Base-by-base conservation (phyloP, 345 rosid genomes). In the Lepidium didymum region DNA sequence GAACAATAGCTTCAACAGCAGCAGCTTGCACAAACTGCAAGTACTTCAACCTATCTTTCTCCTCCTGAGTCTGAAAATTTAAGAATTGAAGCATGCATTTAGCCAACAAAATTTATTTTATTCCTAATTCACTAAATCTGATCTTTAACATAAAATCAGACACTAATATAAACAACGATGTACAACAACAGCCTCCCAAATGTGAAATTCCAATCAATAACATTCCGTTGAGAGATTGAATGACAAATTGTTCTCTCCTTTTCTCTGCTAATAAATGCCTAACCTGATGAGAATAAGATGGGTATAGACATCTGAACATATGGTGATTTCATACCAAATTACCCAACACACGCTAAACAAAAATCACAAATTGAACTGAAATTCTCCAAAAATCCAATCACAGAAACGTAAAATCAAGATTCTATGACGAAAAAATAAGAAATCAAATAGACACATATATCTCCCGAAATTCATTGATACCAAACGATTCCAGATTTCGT, bases 21-120 rank as follows among this genome's bases (percentile, higher is more conserved):
- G 86, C 90, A 47, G 83, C 91, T 81, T 94, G 99, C 65, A 87
- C 93, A 38, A 86, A 89, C 73, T 84, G 85, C 72, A 91, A 74
- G 34, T 89, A 91, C 79, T 89, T 91, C 68, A 91, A 67, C 78
- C 79, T 84, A 77, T 83, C 73, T 31, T 75, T 67, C 54, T 77
- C 79, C 34, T 77, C 79, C 54, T 68, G 56, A 7, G 50, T 64
- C 84, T 80, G 43, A 41, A 3, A 13, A 7, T 52, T 16, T 50
- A 35, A 42, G 1, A 60, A 21, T 11, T 1, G 7, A 0, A 45
- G 33, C 42, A 55, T 41, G 21, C 45, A 63, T 52, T 66, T 41
- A 73, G 46, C 72, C 61, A 49, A 14, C 46, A 21, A 25, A 18
- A 2, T 23, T 1, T 25, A 10, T 1, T 6, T 1, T 0, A 4